Conservation (phyloP, 1,139 yeast genomes). For the Scheffersomyces stambukii region DNA sequence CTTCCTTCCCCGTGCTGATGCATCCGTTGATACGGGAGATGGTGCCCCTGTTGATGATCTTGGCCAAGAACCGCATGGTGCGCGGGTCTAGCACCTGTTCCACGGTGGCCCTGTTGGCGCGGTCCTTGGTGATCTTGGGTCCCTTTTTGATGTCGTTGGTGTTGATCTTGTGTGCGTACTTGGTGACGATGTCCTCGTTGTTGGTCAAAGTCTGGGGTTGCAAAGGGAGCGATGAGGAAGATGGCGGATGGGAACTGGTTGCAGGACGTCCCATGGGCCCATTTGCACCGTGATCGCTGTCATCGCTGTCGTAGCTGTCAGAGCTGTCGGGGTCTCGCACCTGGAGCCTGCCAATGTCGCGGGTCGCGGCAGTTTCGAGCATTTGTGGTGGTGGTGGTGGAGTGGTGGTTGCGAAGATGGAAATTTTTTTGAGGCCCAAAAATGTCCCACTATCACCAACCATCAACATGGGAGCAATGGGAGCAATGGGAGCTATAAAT, state of each 20-base stretch:
- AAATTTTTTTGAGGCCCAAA: too few species aligned
- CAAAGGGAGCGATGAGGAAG: too few species aligned
- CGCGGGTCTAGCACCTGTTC: constrained; percentile 96
- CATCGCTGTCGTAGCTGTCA: too few species aligned
- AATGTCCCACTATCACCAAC: too few species aligned
- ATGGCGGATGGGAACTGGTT: too few species aligned
- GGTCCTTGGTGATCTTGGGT: constrained; percentile 63
- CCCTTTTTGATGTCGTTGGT: constrained; percentile 58
- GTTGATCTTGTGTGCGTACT: constrained; percentile 60
- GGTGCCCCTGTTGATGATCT: constrained; percentile 77
- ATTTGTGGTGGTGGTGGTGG: too few species aligned
- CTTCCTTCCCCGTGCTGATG: constrained; percentile 95
- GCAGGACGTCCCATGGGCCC: too few species aligned
- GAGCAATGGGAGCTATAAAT: too few species aligned
- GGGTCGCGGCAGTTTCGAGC: constrained; percentile 1
- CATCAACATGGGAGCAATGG: too few species aligned
- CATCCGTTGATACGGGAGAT: constrained; percentile 90
- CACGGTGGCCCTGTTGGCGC: constrained; percentile 92
- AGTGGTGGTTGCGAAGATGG: too few species aligned
- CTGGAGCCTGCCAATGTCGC: not conserved
- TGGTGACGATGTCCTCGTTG: constrained; percentile 57
- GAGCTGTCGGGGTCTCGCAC: not conserved
- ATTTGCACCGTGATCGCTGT: too few species aligned
- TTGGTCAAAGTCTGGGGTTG: constrained; percentile 31
- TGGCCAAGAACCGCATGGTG: constrained; percentile 77